Conservation (phyloP, 2,329 filamentous ascomycete genomes). For the Sclerotinia borealis region DNA sequence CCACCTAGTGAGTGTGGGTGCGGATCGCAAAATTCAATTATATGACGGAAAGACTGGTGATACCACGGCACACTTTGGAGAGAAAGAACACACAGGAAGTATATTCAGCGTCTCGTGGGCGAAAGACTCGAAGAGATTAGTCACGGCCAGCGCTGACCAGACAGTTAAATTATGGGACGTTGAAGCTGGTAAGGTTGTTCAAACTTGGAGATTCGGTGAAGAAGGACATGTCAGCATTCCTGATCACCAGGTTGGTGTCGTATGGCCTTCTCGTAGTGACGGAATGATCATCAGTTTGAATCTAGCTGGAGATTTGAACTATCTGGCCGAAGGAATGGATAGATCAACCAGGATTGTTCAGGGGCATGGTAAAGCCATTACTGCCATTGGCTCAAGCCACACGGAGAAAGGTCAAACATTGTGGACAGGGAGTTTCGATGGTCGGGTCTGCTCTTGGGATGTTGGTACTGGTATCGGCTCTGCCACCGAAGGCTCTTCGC, state of each 20-base stretch:
- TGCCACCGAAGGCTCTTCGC: slow-evolving; percentile 70
- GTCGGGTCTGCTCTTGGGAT: slow-evolving; percentile 81
- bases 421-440: slow-evolving; percentile 90
- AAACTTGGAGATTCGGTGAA: slow-evolving; percentile 79
- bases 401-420: slow-evolving; percentile 51
- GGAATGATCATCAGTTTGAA: slow-evolving; percentile 86
- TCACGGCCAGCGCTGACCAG: slow-evolving; percentile 88
- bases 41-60: slow-evolving; percentile 97
- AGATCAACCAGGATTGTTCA: slow-evolving; percentile 68
- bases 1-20: slow-evolving; percentile 77
- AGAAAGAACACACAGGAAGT: slow-evolving; percentile 83
- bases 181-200: slow-evolving; percentile 67
- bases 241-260: slow-evolving; percentile 91
- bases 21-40: slow-evolving; percentile 86
- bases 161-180: slow-evolving; percentile 93
- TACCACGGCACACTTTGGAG: slow-evolving; percentile 64
- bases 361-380: slow-evolving; percentile 89
- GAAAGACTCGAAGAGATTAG: slow-evolving; percentile 76
- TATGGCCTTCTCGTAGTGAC: slow-evolving; percentile 78
- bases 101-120: slow-evolving; percentile 92
- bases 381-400: slow-evolving; percentile 58
- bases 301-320: slow-evolving; percentile 83
- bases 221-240: slow-evolving; percentile 60
- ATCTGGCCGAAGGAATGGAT: slow-evolving; percentile 66
- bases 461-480: slow-evolving; percentile 60